phyloP scores from a whole-genome alignment of 176 grass and related monocot species.

The Oropetium thomaeum region DNA sequence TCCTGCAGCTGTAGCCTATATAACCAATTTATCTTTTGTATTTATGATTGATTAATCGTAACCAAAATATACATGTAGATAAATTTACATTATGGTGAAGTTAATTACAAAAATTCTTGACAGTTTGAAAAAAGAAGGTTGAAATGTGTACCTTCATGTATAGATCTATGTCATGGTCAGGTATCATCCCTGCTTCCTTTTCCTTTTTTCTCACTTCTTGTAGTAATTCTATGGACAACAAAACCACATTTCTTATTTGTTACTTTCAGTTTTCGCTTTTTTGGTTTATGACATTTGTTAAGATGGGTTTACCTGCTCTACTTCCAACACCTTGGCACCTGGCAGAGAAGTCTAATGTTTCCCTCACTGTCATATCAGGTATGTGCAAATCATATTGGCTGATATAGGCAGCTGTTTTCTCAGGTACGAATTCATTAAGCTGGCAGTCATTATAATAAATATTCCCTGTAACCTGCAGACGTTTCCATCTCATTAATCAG shows the following conservation, averaged over 20 bases:
- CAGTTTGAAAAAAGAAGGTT: background rate
- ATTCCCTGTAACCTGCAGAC: constrained; percentile 36
- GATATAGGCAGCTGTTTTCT: constrained; percentile 64
- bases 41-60: background rate
- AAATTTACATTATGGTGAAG: background rate
- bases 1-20: constrained; percentile 45
- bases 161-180: constrained; percentile 55
- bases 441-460: constrained; percentile 45
- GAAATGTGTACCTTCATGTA: constrained; percentile 59
- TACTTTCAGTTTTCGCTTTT: background rate
- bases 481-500: background rate
- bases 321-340: constrained; percentile 59
- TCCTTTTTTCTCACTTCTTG: constrained; percentile 60
- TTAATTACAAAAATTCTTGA: background rate
- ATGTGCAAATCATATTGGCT: constrained; percentile 68
- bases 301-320: constrained; percentile 39
- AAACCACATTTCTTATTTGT: background rate
- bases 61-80: background rate
- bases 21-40: background rate
- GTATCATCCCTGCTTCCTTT: constrained; percentile 46
- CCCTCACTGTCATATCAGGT: constrained; percentile 66
- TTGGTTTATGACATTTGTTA: background rate
- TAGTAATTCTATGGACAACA: background rate
- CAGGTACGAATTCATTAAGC: constrained; percentile 55
- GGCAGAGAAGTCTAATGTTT: constrained; percentile 65